Conservation (phyloP, 495 filamentous ascomycete species). For the Tuber aestivum region DNA sequence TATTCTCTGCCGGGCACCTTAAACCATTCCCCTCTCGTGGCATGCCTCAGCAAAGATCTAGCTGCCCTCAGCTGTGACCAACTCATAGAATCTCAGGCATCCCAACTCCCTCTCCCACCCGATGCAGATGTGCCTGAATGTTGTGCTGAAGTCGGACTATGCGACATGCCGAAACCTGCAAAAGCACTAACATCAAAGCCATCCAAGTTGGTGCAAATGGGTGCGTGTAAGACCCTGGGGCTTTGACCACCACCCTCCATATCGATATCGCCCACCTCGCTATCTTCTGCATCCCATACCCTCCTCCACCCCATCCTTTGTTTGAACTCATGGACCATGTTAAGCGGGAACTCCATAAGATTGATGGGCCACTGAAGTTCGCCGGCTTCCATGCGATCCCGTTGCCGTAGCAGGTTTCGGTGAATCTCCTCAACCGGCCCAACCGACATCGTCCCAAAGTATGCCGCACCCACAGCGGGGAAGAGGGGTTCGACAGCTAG, state of each 20-base stretch:
- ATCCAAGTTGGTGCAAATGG: constrained; percentile 23
- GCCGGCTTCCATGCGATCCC: constrained; percentile 47
- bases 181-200: constrained; percentile 27
- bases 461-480: constrained; percentile 81
- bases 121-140: constrained; percentile 26
- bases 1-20: constrained; percentile 20
- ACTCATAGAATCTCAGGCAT: neutral
- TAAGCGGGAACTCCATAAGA: constrained; percentile 60
- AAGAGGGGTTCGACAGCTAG: constrained; percentile 83
- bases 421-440: constrained; percentile 74
- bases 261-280: constrained; percentile 22
- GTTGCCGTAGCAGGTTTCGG: constrained; percentile 52
- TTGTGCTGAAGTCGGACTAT: constrained; percentile 23
- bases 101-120: neutral
- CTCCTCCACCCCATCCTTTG: constrained; percentile 55
- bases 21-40: neutral
- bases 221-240: constrained; percentile 15
- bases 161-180: constrained; percentile 18
- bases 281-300: constrained; percentile 20
- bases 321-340: constrained; percentile 57
- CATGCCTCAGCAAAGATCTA: neutral
- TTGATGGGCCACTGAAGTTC: constrained; percentile 50
- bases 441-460: constrained; percentile 70
- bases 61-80: neutral
- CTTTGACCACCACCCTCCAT: constrained; percentile 14